These are phyloP conservation scores for Priceomyces melissophilus DNA, from an alignment of 805 yeast species.

Conservation along the genomic window DNA sequence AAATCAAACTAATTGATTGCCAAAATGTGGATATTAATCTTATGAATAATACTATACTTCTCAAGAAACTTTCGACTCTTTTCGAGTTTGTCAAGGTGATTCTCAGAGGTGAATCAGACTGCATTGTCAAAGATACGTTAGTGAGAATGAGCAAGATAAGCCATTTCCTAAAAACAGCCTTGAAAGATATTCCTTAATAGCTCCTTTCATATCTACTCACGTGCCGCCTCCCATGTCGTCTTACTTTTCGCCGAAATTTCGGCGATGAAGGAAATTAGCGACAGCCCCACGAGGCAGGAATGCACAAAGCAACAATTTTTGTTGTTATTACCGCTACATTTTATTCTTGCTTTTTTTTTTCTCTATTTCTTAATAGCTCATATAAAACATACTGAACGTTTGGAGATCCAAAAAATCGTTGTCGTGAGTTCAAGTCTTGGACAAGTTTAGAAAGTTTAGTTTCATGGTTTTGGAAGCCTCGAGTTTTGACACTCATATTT, in stretches of 20 bases:
- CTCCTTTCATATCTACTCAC: neutral
- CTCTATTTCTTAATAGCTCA: neutral
- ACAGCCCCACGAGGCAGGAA: neutral
- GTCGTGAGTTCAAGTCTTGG: no score
- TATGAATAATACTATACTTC: constrained; percentile 7
- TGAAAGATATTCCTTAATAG: no score
- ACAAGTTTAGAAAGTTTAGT: neutral
- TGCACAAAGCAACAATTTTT: neutral
- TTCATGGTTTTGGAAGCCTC: neutral
- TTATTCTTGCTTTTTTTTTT: neutral
- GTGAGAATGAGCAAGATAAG: constrained; percentile 16
- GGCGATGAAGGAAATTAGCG: constrained; percentile 3
- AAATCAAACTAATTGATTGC: neutral
- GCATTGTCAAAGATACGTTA: constrained; percentile 11
- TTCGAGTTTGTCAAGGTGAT: constrained; percentile 12
- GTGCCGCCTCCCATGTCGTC: neutral
- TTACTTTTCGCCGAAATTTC: constrained; percentile 7
- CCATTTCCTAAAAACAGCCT: constrained; percentile 9
- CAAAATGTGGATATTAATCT: constrained; percentile 1
- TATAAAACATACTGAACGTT: no score
- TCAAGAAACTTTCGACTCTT: constrained; percentile 9
- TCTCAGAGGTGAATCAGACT: constrained; percentile 8
- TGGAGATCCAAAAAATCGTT: no score
- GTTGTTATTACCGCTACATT: neutral
- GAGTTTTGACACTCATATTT: no score